phyloP scores from a whole-genome alignment of 2,329 filamentous ascomycete genomes.

The Penicillium sp. region DNA sequence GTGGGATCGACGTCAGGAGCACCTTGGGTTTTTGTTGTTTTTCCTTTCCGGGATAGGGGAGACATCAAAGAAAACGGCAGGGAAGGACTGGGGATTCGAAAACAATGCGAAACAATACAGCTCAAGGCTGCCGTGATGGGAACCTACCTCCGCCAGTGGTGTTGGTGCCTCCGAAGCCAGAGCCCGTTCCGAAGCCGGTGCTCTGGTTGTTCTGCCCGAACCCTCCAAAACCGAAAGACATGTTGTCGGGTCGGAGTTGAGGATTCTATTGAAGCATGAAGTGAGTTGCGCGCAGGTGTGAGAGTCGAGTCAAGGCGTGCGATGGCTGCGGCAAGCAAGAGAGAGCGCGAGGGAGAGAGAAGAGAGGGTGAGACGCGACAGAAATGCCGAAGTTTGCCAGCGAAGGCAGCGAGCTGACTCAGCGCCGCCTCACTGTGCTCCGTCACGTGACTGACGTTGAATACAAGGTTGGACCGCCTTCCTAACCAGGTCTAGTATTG shows the following conservation, averaged over 20 bases:
- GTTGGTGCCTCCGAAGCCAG: slow-evolving; percentile 32
- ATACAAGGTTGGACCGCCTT: too few relatives aligned
- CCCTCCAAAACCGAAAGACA: slow-evolving; percentile 49
- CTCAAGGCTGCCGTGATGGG: slow-evolving; percentile 7
- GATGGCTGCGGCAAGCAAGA: slow-evolving; percentile 5
- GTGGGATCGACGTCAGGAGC: slow-evolving; percentile 30
- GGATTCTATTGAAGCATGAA: slow-evolving; percentile 26
- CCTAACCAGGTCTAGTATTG: too few relatives aligned
- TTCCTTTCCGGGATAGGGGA: not conserved
- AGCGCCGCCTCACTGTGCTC: slow-evolving; percentile 16
- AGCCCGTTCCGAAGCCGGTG: slow-evolving; percentile 37
- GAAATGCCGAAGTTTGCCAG: slow-evolving; percentile 23
- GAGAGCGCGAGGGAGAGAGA: slow-evolving; percentile 16
- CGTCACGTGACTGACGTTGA: slow-evolving; percentile 22
- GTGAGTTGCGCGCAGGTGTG: slow-evolving; percentile 1
- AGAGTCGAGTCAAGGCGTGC: slow-evolving; percentile 1
- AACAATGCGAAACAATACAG: slow-evolving; percentile 3
- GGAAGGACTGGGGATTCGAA: slow-evolving; percentile 7
- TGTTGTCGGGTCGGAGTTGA: slow-evolving; percentile 26
- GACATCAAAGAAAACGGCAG: not conserved
- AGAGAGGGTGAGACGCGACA: slow-evolving; percentile 24
- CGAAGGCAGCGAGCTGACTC: slow-evolving; percentile 17
- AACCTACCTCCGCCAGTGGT: slow-evolving; percentile 38
- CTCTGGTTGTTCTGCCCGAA: slow-evolving; percentile 55
- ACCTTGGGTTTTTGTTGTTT: slow-evolving; percentile 14